Percentiles rank a stretch among this genome's conserved stretches.
Conservation (phyloP, 1,284 basidiomycete genomes). For the Cutaneotrichosporon sp. region DNA sequence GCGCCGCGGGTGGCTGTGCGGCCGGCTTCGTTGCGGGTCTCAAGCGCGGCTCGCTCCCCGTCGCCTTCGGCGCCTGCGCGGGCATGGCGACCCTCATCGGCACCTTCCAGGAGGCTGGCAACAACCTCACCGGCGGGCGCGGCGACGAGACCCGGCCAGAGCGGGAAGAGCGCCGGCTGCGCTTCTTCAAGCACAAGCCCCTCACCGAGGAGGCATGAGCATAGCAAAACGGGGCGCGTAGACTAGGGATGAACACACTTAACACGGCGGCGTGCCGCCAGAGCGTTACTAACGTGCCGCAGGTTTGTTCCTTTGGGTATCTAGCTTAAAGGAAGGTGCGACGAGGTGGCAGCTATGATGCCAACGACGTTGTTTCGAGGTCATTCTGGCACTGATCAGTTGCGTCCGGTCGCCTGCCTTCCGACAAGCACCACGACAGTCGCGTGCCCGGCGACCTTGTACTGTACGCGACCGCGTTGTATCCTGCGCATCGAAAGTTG, state of each 20-base stretch:
- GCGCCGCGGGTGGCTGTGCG: constrained; percentile 84
- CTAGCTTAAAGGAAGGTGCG: not conserved
- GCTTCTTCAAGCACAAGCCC: constrained; percentile 56
- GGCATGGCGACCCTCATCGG: constrained; percentile 78
- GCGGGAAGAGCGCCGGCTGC: constrained; percentile 53
- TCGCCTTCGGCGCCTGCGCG: constrained; percentile 76
- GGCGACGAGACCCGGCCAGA: constrained; percentile 50
- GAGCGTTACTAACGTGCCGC: not conserved
- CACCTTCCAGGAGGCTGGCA: constrained; percentile 77
- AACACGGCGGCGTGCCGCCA: not conserved
- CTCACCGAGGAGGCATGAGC: constrained; percentile 31
- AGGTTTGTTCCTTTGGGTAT: not conserved
- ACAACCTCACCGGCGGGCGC: constrained; percentile 46
- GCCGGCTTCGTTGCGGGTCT: constrained; percentile 88
- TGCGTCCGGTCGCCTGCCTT: not conserved
- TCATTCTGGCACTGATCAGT: not conserved
- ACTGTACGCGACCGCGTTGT: no score
- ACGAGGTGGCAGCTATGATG: not conserved
- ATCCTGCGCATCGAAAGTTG: no score
- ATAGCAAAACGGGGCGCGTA: constrained; percentile 19
- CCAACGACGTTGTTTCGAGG: not conserved
- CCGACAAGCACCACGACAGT: no score
- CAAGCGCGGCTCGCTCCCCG: constrained; percentile 76
- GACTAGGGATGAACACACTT: constrained; percentile 26
- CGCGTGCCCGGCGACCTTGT: no score